phyloP scores from a whole-genome alignment of 2,329 filamentous ascomycete genomes.

The Passalora sequoiae region DNA sequence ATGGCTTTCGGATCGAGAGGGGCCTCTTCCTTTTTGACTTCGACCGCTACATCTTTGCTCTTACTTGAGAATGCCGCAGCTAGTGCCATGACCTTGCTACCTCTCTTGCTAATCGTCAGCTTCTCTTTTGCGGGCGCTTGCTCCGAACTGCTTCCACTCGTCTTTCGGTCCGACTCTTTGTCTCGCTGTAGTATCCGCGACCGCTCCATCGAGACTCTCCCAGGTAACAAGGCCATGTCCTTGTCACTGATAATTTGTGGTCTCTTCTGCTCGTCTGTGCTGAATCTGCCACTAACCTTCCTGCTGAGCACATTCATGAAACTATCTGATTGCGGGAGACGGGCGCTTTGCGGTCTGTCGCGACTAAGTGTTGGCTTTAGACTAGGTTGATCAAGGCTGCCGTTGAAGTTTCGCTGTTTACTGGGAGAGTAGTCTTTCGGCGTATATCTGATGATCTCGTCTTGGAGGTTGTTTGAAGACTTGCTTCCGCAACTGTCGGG shows the following conservation, averaged over 20 bases:
- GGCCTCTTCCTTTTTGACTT: slow-evolving; percentile 40
- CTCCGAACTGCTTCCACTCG: slow-evolving; percentile 34
- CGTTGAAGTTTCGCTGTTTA: slow-evolving; percentile 56
- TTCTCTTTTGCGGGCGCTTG: slow-evolving; percentile 27
- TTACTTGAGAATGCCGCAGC: slow-evolving; percentile 59
- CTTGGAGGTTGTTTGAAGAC: slow-evolving; percentile 42
- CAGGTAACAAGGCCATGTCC: slow-evolving; percentile 13
- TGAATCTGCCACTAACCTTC: slow-evolving; percentile 26
- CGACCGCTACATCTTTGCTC: slow-evolving; percentile 34
- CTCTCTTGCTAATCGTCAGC: slow-evolving; percentile 40
- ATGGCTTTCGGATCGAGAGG: slow-evolving; percentile 50
- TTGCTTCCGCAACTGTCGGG: slow-evolving; percentile 28
- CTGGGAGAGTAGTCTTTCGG: slow-evolving; percentile 56
- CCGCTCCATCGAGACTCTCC: slow-evolving; percentile 22
- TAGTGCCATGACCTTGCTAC: slow-evolving; percentile 57
- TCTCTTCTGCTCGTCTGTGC: slow-evolving; percentile 22
- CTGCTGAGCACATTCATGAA: slow-evolving; percentile 27
- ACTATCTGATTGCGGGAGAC: slow-evolving; percentile 17
- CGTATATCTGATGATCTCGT: slow-evolving; percentile 56
- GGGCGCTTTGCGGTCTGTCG: slow-evolving; percentile 28
- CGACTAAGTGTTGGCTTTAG: slow-evolving; percentile 41
- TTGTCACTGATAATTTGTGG: slow-evolving; percentile 25
- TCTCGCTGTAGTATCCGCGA: slow-evolving; percentile 19
- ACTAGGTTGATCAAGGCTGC: slow-evolving; percentile 36
- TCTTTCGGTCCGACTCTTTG: slow-evolving; percentile 33